Percentiles rank a stretch among this genome's conserved stretches.
Evolutionary conservation across 75 land plant species (phyloP).

Genomic region (Larix kaempferi): DNA sequence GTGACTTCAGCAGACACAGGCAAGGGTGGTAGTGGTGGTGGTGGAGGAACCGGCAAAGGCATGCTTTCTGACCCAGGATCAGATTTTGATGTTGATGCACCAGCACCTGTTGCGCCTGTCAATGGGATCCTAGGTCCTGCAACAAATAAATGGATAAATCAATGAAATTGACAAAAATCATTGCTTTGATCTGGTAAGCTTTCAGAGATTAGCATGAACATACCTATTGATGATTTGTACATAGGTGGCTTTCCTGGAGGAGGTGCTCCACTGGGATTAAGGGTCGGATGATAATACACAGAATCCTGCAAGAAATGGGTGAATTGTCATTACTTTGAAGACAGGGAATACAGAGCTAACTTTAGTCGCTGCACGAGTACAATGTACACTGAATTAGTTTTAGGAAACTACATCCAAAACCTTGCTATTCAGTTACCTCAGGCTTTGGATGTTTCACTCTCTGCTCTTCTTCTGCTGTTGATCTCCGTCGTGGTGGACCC

Average conservation of each 20-base stretch:
- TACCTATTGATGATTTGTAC: constrained; percentile 96
- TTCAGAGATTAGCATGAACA: neutral
- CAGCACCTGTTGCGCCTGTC: constrained; percentile 47
- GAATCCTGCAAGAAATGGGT: constrained; percentile 71
- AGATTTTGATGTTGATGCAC: constrained; percentile 49
- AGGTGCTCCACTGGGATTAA: constrained; percentile 97
- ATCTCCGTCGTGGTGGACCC: constrained; percentile 66
- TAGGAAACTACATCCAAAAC: neutral
- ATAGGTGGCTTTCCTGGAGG: constrained; percentile 99
- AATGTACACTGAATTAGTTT: neutral
- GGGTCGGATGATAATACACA: constrained; percentile 90
- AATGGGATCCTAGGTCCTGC: constrained; percentile 86
- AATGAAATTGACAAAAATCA: neutral
- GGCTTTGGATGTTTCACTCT: constrained; percentile 75
- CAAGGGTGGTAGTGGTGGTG: constrained; percentile 84
- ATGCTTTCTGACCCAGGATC: constrained; percentile 50
- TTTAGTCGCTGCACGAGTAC: neutral
- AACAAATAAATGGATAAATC: constrained; percentile 6
- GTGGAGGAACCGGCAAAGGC: constrained; percentile 68
- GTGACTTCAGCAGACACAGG: constrained; percentile 40
- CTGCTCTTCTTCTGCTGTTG: constrained; percentile 89
- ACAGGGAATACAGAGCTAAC: neutral
- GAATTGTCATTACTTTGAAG: neutral
- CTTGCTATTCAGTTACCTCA: constrained; percentile 50
- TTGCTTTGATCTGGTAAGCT: too few relatives aligned